Conservation (phyloP, 2,329 filamentous ascomycete genomes). For the Claviceps sp. region DNA sequence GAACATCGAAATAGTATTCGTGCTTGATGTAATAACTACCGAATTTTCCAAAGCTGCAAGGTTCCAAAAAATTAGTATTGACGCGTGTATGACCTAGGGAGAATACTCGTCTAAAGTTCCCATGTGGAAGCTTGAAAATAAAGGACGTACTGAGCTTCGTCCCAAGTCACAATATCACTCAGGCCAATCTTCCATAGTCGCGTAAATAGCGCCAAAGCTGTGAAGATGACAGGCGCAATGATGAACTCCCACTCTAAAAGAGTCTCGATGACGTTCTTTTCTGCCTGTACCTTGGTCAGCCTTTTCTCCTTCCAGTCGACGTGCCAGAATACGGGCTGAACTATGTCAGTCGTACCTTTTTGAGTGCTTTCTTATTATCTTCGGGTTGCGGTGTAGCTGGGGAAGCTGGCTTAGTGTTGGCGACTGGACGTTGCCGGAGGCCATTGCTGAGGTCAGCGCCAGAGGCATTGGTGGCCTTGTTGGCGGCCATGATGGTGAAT, state of each 20-base stretch:
- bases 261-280: slow-evolving; percentile 45
- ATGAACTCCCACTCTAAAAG: slow-evolving; percentile 52
- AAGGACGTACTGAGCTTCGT: slow-evolving; percentile 47
- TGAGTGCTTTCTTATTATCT: slow-evolving; percentile 44
- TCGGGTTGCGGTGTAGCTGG: slow-evolving; percentile 32
- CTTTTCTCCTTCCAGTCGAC: background rate
- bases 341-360: slow-evolving; percentile 32
- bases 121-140: background rate
- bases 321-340: background rate
- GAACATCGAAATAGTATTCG: slow-evolving; percentile 91
- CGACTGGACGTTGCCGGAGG: slow-evolving; percentile 38
- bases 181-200: slow-evolving; percentile 57
- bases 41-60: slow-evolving; percentile 76
- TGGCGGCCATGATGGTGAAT: slow-evolving; percentile 34
- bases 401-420: slow-evolving; percentile 23
- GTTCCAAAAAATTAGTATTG: slow-evolving; percentile 12
- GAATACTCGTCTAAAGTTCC: background rate
- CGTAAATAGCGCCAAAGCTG: slow-evolving; percentile 50
- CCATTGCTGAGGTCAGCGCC: slow-evolving; percentile 46
- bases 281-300: slow-evolving; percentile 11
- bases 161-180: slow-evolving; percentile 54
- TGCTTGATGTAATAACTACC: slow-evolving; percentile 98
- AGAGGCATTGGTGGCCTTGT: slow-evolving; percentile 42
- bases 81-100: background rate
- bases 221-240: slow-evolving; percentile 48